These are phyloP conservation scores for Populus davidiana DNA, from an alignment of 345 rosid species.

Conservation along the genomic window DNA sequence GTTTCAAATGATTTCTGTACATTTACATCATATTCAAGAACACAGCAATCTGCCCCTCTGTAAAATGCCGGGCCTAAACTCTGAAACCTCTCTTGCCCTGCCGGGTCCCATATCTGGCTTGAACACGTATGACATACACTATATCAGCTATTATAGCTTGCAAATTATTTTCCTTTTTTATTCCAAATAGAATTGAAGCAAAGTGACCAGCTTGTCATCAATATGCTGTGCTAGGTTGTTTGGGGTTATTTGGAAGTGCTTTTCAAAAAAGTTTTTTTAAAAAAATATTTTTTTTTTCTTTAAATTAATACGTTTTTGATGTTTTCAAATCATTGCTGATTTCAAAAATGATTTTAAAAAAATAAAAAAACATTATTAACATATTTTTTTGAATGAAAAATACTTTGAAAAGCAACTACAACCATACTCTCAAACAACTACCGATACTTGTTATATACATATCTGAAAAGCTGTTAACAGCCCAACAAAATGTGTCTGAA, in stretches of 20 bases:
- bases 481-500: not conserved
- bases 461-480: slow-evolving; percentile 37
- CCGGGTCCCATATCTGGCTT: slow-evolving; percentile 88
- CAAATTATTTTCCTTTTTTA: not conserved
- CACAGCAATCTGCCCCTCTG: slow-evolving; percentile 91
- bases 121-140: not conserved
- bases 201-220: too few relatives aligned
- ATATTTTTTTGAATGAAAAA: too few relatives aligned
- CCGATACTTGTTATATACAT: slow-evolving; percentile 59
- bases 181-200: not conserved
- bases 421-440: slow-evolving; percentile 13
- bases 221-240: too few relatives aligned
- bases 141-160: not conserved
- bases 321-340: too few relatives aligned
- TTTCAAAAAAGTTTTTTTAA: too few relatives aligned
- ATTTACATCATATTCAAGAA: slow-evolving; percentile 72
- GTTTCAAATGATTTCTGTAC: slow-evolving; percentile 54
- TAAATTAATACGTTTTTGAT: too few relatives aligned
- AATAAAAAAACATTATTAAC: too few relatives aligned
- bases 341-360: too few relatives aligned
- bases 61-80: slow-evolving; percentile 83
- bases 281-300: too few relatives aligned
- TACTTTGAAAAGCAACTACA: too few relatives aligned
- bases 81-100: slow-evolving; percentile 94
- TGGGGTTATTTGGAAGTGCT: too few relatives aligned